Evolutionary conservation across 805 yeast genomes (phyloP), one percentile per base, ranked within the genome.

Genomic region (Ogataea methanolica): DNA sequence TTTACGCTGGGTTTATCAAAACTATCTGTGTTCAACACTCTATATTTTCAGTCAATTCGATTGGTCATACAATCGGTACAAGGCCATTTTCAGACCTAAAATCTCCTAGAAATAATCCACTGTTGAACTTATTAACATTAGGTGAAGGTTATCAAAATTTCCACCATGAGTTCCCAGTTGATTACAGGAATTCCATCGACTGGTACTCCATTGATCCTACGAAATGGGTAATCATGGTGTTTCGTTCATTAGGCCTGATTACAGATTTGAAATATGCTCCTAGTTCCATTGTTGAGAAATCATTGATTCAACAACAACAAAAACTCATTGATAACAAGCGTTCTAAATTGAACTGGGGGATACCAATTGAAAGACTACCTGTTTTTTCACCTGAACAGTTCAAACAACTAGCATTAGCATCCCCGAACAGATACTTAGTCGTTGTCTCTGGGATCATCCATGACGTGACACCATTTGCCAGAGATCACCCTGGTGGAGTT

Each of bases 91-190:
- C 82, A 57, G 87, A 81, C 63, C 78, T 80, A 41, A 85, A 85
- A 58, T 79, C 95, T 49, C 92, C 81, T 57, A 76, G 78, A 61
- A 87, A 80, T 72, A 89, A 75, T 61, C 80, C 82, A 16, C 63
- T 79, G 42, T 76, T 82, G 23, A 82, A 82, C 21, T 61, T 80
- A 15, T 72, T 88, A 15, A 85, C 96, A 0, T 82, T 85, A 61
- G 98, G 98, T 12, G 97, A 91, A 68, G 92, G 96, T 5, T 82
- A 82, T 67, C 95, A 89, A 66, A 91, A 90, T 69, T 92, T 86
- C 71, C 98, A 91, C 70, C 97, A 92, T 70, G 96, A 89, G 69
- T 91, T 91, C 67, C 96, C 97, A 6, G 82, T 85, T 53, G 97
- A 91, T 67, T 90, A 85, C 69, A 75, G 97, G 51, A 82, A 82